A percentile compares a stretch with the other conserved stretches of the same genome.
phyloP scores from a whole-genome alignment of 2,329 filamentous ascomycete species.

The Chaetomiaceae sp. region DNA sequence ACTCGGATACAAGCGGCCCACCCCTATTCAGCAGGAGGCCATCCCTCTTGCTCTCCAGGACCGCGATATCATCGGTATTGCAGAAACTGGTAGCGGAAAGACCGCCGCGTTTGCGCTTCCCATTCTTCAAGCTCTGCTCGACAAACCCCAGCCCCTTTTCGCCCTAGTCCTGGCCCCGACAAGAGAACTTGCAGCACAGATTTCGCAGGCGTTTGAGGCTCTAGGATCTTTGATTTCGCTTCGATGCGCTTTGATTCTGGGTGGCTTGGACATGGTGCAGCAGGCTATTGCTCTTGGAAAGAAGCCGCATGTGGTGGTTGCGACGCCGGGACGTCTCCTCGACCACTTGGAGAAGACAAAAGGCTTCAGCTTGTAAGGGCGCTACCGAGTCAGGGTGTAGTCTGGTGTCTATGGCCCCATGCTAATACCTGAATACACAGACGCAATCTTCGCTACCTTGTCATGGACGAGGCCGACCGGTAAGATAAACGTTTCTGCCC shows the following conservation, averaged over 20 bases:
- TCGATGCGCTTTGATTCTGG: conserved; percentile 77
- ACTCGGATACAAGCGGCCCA: conserved; percentile 78
- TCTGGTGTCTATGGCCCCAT: neutral
- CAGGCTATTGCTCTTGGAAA: conserved; percentile 91
- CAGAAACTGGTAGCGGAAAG: conserved; percentile 93
- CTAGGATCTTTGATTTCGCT: conserved; percentile 85
- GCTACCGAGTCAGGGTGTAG: neutral
- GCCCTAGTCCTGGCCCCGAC: conserved; percentile 90
- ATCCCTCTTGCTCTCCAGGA: conserved; percentile 59
- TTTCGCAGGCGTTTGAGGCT: conserved; percentile 79
- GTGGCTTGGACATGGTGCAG: conserved; percentile 91
- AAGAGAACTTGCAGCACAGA: conserved; percentile 87
- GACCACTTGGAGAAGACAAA: conserved; percentile 97
- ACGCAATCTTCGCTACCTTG: conserved; percentile 69
- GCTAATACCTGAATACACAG: conserved; percentile 8
- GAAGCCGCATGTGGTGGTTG: conserved; percentile 89
- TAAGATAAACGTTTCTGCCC: neutral
- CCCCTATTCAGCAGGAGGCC: conserved; percentile 64
- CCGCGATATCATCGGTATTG: conserved; percentile 85
- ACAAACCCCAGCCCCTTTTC: conserved; percentile 78
- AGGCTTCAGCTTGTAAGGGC: conserved; percentile 70
- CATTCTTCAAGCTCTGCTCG: conserved; percentile 83
- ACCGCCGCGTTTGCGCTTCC: conserved; percentile 92
- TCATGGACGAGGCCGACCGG: conserved; percentile 92
- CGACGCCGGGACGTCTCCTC: conserved; percentile 73